Conservation (phyloP, 352 stramenopile genomes). For the Hyaloperonospora arabidopsidis region DNA sequence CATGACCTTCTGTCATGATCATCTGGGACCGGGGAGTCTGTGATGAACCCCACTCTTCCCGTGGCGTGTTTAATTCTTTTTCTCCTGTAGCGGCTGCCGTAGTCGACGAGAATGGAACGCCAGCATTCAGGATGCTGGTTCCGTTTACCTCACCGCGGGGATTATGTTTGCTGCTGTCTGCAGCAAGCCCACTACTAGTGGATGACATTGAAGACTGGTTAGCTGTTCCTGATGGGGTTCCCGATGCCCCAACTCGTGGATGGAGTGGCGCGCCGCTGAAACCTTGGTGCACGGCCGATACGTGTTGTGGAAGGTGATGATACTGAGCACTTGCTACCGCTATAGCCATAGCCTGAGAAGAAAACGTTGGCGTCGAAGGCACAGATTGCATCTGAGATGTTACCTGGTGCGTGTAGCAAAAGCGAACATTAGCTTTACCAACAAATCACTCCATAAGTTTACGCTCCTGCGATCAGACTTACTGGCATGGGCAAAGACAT, state of each 20-base stretch:
- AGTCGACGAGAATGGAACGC: conserved; percentile 35
- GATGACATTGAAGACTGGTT: conserved; percentile 13
- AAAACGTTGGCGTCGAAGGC: conserved; percentile 26
- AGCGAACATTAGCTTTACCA: conserved; percentile 1
- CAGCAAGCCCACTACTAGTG: conserved; percentile 17
- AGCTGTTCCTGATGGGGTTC: conserved; percentile 18
- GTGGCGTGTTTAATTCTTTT: conserved; percentile 55
- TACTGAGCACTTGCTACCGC: conserved; percentile 30
- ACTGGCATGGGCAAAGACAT: conserved; percentile 26
- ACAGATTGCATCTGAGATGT: conserved; percentile 27
- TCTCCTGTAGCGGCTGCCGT: conserved; percentile 26
- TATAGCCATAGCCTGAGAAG: conserved; percentile 30
- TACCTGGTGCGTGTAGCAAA: conserved; percentile 10
- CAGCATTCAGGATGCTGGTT: conserved; percentile 12
- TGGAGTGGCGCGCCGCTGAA: conserved; percentile 37
- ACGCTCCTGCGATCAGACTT: conserved; percentile 9
- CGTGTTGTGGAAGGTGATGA: conserved; percentile 21
- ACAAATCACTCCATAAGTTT: conserved; percentile 2
- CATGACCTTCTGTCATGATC: conserved; percentile 74
- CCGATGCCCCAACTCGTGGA: conserved; percentile 19
- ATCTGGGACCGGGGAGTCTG: conserved; percentile 77
- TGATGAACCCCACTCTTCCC: conserved; percentile 83
- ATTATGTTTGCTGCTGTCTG: conserved; percentile 14
- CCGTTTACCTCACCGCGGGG: conserved; percentile 8
- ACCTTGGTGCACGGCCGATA: conserved; percentile 23